Evolutionary conservation across 192 early-diverging fungal genomes (phyloP).

Genomic region (Coemansia sp.): DNA sequence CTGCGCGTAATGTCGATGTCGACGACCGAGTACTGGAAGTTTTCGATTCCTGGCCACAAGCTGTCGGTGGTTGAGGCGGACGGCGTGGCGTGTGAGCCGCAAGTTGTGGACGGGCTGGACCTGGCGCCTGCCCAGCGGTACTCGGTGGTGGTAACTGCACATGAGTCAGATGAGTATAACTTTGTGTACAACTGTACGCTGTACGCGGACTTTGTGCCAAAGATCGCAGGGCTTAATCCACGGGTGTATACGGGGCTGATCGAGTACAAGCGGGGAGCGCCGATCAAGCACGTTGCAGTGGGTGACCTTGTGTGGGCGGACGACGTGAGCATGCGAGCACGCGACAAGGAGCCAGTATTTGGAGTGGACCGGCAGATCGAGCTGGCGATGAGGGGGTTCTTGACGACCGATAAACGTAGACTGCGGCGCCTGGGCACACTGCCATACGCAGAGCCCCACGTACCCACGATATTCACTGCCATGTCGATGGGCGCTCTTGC

Average conservation of each 20-base stretch:
- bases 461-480: constrained; percentile 65
- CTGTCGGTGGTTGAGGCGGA: constrained; percentile 78
- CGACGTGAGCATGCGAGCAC: constrained; percentile 16
- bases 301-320: constrained; percentile 13
- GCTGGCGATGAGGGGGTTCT: constrained; percentile 2
- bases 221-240: constrained; percentile 45
- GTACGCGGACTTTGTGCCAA: constrained; percentile 59
- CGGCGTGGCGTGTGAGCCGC: constrained; percentile 59
- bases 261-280: constrained; percentile 14
- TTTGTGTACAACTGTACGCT: constrained; percentile 67
- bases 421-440: not conserved
- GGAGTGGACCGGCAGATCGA: constrained; percentile 18
- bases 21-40: constrained; percentile 66
- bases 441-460: constrained; percentile 3
- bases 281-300: constrained; percentile 1
- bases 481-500: constrained; percentile 56
- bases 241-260: constrained; percentile 32
- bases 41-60: constrained; percentile 74
- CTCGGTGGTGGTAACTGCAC: constrained; percentile 75
- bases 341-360: constrained; percentile 11
- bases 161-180: constrained; percentile 56
- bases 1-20: constrained; percentile 74
- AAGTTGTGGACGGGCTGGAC: constrained; percentile 57
- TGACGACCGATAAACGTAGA: constrained; percentile 3
- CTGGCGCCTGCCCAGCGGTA: constrained; percentile 69